Conservation (phyloP, 306 rosid genomes). For the Quercus alba region DNA sequence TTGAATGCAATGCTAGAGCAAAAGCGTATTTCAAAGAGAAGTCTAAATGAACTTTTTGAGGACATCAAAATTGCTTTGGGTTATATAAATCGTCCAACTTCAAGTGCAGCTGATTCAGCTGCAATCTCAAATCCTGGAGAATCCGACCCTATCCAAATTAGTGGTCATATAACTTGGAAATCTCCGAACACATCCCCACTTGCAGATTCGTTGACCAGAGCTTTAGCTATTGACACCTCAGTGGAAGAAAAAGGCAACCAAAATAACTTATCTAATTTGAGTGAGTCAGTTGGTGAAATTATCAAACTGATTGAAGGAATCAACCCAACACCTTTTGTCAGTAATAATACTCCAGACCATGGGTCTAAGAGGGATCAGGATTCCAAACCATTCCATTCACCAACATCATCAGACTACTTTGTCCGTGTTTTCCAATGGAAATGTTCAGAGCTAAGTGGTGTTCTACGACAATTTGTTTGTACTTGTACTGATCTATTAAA, state of each 20-base stretch:
- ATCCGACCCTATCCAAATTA: slow-evolving; percentile 18
- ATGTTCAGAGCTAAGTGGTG: slow-evolving; percentile 48
- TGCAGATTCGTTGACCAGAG: slow-evolving; percentile 8
- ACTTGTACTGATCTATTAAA: slow-evolving; percentile 48
- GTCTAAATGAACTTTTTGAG: slow-evolving; percentile 55
- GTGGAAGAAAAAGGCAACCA: slow-evolving; percentile 23
- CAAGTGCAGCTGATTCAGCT: slow-evolving; percentile 23
- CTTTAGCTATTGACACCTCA: slow-evolving; percentile 6
- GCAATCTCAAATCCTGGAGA: slow-evolving; percentile 22
- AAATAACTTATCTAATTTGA: slow-evolving; percentile 19
- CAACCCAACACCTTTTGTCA: slow-evolving; percentile 33
- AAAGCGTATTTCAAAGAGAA: slow-evolving; percentile 49
- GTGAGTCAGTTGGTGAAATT: slow-evolving; percentile 39
- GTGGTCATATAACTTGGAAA: slow-evolving; percentile 8
- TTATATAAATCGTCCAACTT: slow-evolving; percentile 32
- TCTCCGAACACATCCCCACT: slow-evolving; percentile 1
- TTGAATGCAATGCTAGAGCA: slow-evolving; percentile 59
- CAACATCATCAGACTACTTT: slow-evolving; percentile 42
- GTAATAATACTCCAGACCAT: slow-evolving; percentile 25
- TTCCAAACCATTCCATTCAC: slow-evolving; percentile 30
- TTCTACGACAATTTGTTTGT: slow-evolving; percentile 45
- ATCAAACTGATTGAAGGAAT: slow-evolving; percentile 56
- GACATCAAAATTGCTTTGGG: slow-evolving; percentile 76
- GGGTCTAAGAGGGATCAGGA: slow-evolving; percentile 34
- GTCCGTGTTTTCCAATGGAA: slow-evolving; percentile 67